Percentiles rank a stretch among this genome's conserved stretches.
Conservation (phyloP, 495 filamentous ascomycete species). For the Hypoxylon perforatum region DNA sequence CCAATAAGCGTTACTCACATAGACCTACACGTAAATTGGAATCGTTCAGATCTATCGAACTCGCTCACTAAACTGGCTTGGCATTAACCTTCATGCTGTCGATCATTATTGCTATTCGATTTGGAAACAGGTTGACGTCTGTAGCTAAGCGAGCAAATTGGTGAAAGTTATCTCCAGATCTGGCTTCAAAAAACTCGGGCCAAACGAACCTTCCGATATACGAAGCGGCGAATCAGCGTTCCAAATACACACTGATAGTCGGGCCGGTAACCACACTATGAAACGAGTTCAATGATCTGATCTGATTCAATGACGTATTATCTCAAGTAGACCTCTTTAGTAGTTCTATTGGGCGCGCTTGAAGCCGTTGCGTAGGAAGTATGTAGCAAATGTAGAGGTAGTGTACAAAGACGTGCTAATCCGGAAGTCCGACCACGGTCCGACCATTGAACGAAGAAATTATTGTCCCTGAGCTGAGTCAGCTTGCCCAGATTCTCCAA, state of each 20-base stretch:
- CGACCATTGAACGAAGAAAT: not conserved
- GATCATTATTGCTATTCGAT: too few relatives aligned
- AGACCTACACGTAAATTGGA: too few relatives aligned
- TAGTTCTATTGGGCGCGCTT: too few relatives aligned
- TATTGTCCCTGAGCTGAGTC: slow-evolving; percentile 9
- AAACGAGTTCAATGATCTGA: not conserved
- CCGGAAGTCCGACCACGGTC: not conserved
- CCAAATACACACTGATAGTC: slow-evolving; percentile 13
- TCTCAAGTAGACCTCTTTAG: too few relatives aligned
- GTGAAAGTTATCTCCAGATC: not conserved
- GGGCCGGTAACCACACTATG: slow-evolving; percentile 20
- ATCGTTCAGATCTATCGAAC: too few relatives aligned
- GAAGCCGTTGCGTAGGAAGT: too few relatives aligned
- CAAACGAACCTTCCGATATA: slow-evolving; percentile 3
- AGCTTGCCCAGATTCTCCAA: not conserved
- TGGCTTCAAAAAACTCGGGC: not conserved
- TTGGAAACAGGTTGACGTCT: too few relatives aligned
- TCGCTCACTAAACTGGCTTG: too few relatives aligned
- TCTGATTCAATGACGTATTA: too few relatives aligned
- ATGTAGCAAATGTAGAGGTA: too few relatives aligned
- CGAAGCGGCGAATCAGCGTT: slow-evolving; percentile 19
- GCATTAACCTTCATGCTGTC: too few relatives aligned
- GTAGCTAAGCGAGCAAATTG: not conserved
- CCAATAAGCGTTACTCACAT: too few relatives aligned
- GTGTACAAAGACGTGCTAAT: not conserved